phyloP scores from a whole-genome alignment of 2,329 filamentous ascomycete species.

The Fusarium beomiforme region DNA sequence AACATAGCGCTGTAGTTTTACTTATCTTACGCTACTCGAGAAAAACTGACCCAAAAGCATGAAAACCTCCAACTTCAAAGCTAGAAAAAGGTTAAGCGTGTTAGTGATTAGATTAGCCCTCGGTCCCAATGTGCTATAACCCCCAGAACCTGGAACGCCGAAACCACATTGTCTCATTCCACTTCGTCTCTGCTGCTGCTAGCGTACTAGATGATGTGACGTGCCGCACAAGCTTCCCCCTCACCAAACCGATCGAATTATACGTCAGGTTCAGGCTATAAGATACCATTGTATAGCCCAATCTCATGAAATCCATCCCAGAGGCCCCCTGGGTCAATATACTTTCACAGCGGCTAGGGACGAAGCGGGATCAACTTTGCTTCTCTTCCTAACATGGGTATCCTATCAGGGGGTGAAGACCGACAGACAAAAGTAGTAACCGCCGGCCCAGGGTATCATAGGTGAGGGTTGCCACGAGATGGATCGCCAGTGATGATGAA shows the following conservation, averaged over 20 bases:
- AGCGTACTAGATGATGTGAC: constrained; percentile 3
- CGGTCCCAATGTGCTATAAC: constrained; percentile 33
- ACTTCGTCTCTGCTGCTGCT: constrained; percentile 17
- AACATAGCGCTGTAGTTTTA: constrained; percentile 28
- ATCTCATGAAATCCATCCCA: constrained; percentile 14
- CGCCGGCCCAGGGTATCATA: constrained; percentile 45
- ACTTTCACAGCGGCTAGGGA: constrained; percentile 13
- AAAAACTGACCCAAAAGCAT: constrained; percentile 38
- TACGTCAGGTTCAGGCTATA: constrained; percentile 21
- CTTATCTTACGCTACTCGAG: constrained; percentile 42
- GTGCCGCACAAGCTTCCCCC: constrained; percentile 2
- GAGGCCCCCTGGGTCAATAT: background rate
- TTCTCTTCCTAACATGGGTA: constrained; percentile 33
- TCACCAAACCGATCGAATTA: constrained; percentile 15
- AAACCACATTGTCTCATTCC: constrained; percentile 38
- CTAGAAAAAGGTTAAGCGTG: constrained; percentile 25
- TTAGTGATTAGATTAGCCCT: constrained; percentile 37
- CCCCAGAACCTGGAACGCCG: constrained; percentile 40
- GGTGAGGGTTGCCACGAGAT: constrained; percentile 29
- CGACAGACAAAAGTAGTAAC: constrained; percentile 16
- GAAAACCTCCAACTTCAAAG: constrained; percentile 27
- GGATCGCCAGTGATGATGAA: constrained; percentile 33
- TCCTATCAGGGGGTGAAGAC: constrained; percentile 34
- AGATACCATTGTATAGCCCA: constrained; percentile 24
- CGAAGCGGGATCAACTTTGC: constrained; percentile 1